Conservation (phyloP, 352 stramenopile genomes). For the Elongisporangium undulatum region DNA sequence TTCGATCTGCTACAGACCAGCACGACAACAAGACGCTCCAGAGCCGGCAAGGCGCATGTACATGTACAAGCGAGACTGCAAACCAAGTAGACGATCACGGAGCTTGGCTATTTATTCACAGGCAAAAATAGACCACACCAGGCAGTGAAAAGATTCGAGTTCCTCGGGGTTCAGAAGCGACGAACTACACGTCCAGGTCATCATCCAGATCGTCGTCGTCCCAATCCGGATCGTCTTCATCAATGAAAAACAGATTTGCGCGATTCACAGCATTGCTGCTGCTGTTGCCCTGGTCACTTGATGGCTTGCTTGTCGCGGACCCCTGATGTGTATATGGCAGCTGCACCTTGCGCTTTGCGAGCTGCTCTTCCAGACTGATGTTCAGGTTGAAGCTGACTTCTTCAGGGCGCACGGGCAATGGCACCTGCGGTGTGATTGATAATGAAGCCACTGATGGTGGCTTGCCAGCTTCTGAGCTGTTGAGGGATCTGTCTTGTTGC, state of each 20-base stretch:
- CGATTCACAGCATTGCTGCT: slow-evolving; percentile 2
- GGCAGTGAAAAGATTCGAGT: neutral
- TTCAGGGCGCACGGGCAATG: slow-evolving; percentile 41
- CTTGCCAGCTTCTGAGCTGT: neutral
- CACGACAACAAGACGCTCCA: neutral
- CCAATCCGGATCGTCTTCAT: slow-evolving; percentile 77
- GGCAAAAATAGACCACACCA: neutral
- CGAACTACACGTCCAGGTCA: slow-evolving; percentile 32
- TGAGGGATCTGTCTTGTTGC: neutral
- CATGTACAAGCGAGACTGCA: neutral
- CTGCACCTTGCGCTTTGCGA: slow-evolving; percentile 54
- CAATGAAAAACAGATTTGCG: slow-evolving; percentile 57
- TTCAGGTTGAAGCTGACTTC: slow-evolving; percentile 73
- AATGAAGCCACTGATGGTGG: neutral
- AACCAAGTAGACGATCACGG: neutral
- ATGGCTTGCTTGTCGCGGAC: neutral
- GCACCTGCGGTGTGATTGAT: slow-evolving; percentile 7
- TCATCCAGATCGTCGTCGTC: slow-evolving; percentile 49
- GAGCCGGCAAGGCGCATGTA: neutral
- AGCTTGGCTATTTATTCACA: slow-evolving; percentile 5
- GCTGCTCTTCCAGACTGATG: slow-evolving; percentile 53
- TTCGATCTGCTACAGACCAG: neutral
- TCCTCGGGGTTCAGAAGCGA: neutral
- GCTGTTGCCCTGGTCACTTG: slow-evolving; percentile 9
- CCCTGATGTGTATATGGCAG: slow-evolving; percentile 73